Percentiles rank a stretch among this genome's conserved stretches.
Conservation (phyloP, 805 yeast genomes). For the Maudiozyma turicensis region DNA sequence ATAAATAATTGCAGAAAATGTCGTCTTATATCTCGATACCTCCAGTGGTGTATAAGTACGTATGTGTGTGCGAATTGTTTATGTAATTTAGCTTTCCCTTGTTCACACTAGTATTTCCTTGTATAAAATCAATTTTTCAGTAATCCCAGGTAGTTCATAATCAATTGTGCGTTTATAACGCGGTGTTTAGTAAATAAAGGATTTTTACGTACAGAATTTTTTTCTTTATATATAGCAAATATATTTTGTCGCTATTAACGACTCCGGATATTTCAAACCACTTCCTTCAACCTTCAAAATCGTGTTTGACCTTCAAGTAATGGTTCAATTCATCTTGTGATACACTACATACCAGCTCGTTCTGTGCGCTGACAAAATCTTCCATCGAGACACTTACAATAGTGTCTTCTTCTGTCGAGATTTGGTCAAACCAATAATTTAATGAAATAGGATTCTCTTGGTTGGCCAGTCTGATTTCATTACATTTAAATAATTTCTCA, state of each 20-base stretch:
- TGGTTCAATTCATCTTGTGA: constrained; percentile 80
- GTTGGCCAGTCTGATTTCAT: constrained; percentile 19
- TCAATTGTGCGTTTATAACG: too few species aligned
- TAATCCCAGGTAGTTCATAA: too few species aligned
- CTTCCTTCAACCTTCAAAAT: constrained; percentile 44
- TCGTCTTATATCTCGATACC: too few species aligned
- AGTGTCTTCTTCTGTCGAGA: constrained; percentile 57
- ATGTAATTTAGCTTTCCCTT: too few species aligned
- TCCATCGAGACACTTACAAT: constrained; percentile 56
- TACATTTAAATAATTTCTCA: constrained; percentile 44
- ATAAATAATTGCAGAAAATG: too few species aligned
- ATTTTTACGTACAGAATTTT: too few species aligned
- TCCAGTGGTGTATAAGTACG: too few species aligned
- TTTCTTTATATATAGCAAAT: neutral
- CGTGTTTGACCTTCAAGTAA: constrained; percentile 66
- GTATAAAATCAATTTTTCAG: too few species aligned
- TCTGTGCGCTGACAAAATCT: constrained; percentile 72
- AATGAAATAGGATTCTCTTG: constrained; percentile 44
- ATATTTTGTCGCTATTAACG: too few species aligned
- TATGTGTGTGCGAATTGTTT: too few species aligned
- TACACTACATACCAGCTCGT: constrained; percentile 72
- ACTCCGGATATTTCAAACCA: neutral
- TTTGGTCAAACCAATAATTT: constrained; percentile 85
- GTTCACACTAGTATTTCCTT: too few species aligned
- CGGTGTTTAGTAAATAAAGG: too few species aligned